phyloP scores from a whole-genome alignment of 116 monocot genomes.

The Dioscorea cayenensis region DNA sequence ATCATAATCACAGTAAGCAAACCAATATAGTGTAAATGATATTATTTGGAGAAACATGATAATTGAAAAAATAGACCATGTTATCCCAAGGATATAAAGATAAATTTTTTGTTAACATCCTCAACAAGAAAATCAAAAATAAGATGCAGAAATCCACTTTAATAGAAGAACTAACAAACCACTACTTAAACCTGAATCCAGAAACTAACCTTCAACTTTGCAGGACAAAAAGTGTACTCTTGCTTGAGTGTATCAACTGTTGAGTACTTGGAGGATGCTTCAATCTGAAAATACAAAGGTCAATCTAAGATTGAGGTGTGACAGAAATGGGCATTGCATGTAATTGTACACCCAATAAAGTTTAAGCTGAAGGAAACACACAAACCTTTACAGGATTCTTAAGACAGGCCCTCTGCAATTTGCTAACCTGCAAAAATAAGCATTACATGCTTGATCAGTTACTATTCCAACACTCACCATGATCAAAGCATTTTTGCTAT shows the following conservation, averaged over 20 bases:
- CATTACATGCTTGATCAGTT: neutral
- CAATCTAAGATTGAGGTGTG: neutral
- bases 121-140: neutral
- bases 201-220: conserved; percentile 65
- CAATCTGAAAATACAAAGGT: conserved; percentile 45
- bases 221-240: conserved; percentile 60
- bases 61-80: neutral
- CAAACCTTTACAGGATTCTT: conserved; percentile 89
- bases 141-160: neutral
- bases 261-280: conserved; percentile 73
- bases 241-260: conserved; percentile 90
- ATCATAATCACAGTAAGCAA: neutral
- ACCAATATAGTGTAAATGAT: neutral
- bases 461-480: neutral
- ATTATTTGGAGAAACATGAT: neutral
- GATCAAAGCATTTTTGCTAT: neutral
- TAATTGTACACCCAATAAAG: too few species aligned
- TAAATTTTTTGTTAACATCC: neutral
- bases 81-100: neutral
- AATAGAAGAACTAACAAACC: neutral
- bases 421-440: conserved; percentile 52
- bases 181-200: neutral
- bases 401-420: conserved; percentile 87
- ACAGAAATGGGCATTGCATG: too few species aligned
- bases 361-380: too few species aligned